Evolutionary conservation across 495 filamentous ascomycete species (phyloP), one percentile per base, ranked within the genome.

Genomic region (Melanomma pulvis-pyrius): DNA sequence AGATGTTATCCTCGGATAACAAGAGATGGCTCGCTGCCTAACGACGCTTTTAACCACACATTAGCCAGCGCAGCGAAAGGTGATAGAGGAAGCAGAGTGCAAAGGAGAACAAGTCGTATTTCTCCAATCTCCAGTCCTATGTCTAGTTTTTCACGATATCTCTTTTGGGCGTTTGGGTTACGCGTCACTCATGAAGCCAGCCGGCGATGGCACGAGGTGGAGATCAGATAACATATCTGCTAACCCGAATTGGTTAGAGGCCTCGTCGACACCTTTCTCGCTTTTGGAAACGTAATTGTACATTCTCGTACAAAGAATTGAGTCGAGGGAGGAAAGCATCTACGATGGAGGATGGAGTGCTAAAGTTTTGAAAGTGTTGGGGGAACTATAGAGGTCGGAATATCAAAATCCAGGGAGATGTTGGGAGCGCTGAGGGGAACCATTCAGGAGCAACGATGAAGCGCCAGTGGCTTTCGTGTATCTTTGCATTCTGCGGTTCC

Each of bases 131-230:
- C 30, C 30, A 21, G 8, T 55, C 12, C 54, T 24, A 57, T 34
- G 17, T 19, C 13, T 22, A 41, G 30, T 7, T 44, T 57, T 46
- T 57, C 30, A 57, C 30, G 54, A 57, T 39, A 39, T 9, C 48
- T 51, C 17, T 21, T 51, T 61, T 39, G 41, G 59, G 25, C n/a
- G 29, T 12, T 41, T 61, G 59, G 13, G 46, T 61, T 51, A 61
- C 59, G 59, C 59, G 59, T 51, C 59, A 51, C 26, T 32, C 6
- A 30, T 29, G 52, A 30, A 36, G 52, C 19, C 21, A 17, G 36
- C 36, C 48, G 48, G 21, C 22, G 21, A 25, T 29, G 48, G 48
- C 48, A 11, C 22, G 48, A 51, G 48, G 26, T 51, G 8, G 7
- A 7, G 6, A 29, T 25, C 48, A 9, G 48, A 51, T 51, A 51